Conservation (phyloP, 2,329 filamentous ascomycete genomes). For the Cladophialophora carrionii region DNA sequence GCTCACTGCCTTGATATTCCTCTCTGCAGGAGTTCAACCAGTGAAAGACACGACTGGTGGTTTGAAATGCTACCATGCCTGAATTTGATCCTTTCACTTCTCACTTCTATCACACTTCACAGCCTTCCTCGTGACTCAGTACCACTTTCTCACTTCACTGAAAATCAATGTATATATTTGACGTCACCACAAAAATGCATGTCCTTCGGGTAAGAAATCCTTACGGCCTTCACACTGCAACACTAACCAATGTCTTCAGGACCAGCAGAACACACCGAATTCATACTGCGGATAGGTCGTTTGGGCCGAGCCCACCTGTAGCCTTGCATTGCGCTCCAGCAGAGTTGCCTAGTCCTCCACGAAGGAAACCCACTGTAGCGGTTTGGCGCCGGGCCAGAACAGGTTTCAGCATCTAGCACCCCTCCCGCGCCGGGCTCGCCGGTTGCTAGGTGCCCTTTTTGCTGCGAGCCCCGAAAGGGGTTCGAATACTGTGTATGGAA, state of each 20-base stretch:
- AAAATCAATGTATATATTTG: neutral
- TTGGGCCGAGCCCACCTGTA: neutral
- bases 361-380: neutral
- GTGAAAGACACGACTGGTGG: neutral
- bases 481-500: neutral
- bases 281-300: too few species aligned
- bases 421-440: neutral
- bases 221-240: neutral
- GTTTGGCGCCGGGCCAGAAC: neutral
- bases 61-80: neutral
- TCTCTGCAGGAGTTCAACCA: neutral
- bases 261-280: neutral
- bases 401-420: neutral
- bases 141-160: neutral
- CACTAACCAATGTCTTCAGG: neutral
- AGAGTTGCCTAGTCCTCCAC: neutral
- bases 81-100: neutral
- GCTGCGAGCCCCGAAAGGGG: neutral
- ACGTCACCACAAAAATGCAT: neutral
- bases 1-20: neutral
- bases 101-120: neutral
- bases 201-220: neutral
- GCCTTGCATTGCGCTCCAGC: neutral
- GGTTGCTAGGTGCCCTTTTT: neutral
- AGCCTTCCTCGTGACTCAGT: neutral